phyloP scores from a whole-genome alignment of 1,284 basidiomycete species.

The Earliella scabrosa region DNA sequence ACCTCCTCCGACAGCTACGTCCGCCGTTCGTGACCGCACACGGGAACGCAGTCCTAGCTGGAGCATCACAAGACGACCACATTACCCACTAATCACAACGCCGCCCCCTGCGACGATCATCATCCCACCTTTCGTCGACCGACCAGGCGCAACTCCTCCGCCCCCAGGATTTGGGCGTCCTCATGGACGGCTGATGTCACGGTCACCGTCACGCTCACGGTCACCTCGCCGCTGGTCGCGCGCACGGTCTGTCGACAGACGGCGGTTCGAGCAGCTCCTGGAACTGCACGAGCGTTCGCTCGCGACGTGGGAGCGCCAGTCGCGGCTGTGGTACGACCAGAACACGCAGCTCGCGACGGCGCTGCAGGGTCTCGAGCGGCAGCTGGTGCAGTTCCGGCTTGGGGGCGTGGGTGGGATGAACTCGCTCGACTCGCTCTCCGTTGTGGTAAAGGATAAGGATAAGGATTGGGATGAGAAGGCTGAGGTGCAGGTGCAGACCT shows the following conservation, averaged over 20 bases:
- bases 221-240: too few relatives aligned
- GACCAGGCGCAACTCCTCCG: too few relatives aligned
- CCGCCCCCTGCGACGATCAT: too few relatives aligned
- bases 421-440: neutral
- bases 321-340: slow-evolving; percentile 2
- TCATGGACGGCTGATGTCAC: too few relatives aligned
- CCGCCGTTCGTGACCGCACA: too few relatives aligned
- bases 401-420: neutral
- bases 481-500: neutral
- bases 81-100: too few relatives aligned
- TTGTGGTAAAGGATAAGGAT: neutral
- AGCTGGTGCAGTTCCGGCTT: neutral
- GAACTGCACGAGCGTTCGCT: slow-evolving; percentile 1
- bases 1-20: too few relatives aligned
- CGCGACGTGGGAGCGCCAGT: neutral
- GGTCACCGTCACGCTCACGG: too few relatives aligned
- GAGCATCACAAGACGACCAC: too few relatives aligned
- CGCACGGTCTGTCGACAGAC: neutral
- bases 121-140: too few relatives aligned
- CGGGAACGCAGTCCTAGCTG: too few relatives aligned
- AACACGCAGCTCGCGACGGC: neutral
- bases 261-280: neutral
- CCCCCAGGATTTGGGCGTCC: too few relatives aligned
- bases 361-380: slow-evolving; percentile 7
- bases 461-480: neutral